Base-by-base conservation (phyloP, 1,284 basidiomycete species). In the Mycena citricolor region DNA sequence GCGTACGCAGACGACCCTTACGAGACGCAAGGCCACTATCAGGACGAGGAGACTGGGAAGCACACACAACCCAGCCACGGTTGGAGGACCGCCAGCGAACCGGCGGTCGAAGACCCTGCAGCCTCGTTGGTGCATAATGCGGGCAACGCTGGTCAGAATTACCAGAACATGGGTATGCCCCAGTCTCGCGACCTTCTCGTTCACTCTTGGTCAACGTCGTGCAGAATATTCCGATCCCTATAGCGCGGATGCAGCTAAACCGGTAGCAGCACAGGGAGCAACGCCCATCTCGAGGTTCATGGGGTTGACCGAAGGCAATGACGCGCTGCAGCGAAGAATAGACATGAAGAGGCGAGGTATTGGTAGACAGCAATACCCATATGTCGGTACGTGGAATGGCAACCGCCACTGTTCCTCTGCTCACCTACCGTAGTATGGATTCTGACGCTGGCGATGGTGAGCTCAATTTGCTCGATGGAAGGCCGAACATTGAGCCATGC, bases 261-360 rank as follows among this genome's bases (percentile, higher is more conserved):
- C 54, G 22, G 44, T 57, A 13, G 44, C 60, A 28, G 68, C n/a
- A n/a, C n/a, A 77, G 59, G 70, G 72, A 45, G 57, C 62, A 1
- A 62, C 62, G 5, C 61, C 70, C 2, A 60, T 81, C 3, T 55
- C 58, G 19, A 62, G 58, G 30, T 67, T 80, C 26, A 49, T 81
- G 16, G 62, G 46, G 8, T 62, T 26, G 55, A 52, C 14, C 76
- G 73, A n/a, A 70, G 67, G 55, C 81, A 83, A 30, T 17, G 34
- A 26, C 44, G 85, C 88, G 0, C 50, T 92, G n/a, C 76, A 87
- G 51, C 88, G 92, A 58, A 76, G 86, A 32, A 92, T 94, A 60
- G 85, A 92, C 57, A 74, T 87, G 58, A 93, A 92, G 70, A 85
- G 80, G 58, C 76, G 86, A 33, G 90, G 90, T 1, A 75, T 94